Evolutionary conservation across 805 yeast genomes (phyloP), one percentile per base, ranked within the genome.

Genomic region (Metschnikowia bowlesiae): DNA sequence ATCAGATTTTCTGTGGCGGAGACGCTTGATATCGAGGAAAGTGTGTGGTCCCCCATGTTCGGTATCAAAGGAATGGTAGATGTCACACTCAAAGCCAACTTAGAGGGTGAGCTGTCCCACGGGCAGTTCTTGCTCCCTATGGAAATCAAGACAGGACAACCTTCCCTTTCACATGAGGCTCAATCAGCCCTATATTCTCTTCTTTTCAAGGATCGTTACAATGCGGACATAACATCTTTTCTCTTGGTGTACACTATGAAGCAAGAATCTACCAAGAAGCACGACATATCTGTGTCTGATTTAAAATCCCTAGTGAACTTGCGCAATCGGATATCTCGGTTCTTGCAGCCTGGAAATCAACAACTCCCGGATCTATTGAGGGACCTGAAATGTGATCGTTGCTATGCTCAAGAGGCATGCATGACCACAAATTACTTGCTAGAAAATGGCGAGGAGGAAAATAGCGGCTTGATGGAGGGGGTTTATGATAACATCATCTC

Each of bases 41-140:
- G 84, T 58, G 84, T 94, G 11, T 84, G 96, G 89, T 89, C 97
- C 0, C 96, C 97, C 0, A 78, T 81, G 62, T 90, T 79, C 69
- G 99, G 99, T 0, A 67, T 94, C 8, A 81, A 89, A 57, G 99
- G 99, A 0, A 81, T 85, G 58, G 82, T 91, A 14, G 99, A 94
- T 69, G 96, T 85, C 2, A 89, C 96, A 0, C 76, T 89, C 1
- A 86, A 85, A 56, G 85, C 87, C 0, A 65, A 70, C 28, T 62
- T 77, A 8, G 69, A 70, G 40, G 73, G 72, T 5, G 53, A 60
- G 4, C 55, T 62, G 6, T 61, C 64, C 11, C 55, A 57, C 1
- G 78, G 79, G n/a, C 79, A 72, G 33, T 75, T 62, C 48, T 75
- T 89, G 10, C 77, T 83, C 0, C 98, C 97, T 0, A 72, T 94